A percentile compares a stretch with the other conserved stretches of the same genome.
Evolutionary conservation across 257 asterid species (phyloP).

Genomic region (Rauvolfia tetraphylla): DNA sequence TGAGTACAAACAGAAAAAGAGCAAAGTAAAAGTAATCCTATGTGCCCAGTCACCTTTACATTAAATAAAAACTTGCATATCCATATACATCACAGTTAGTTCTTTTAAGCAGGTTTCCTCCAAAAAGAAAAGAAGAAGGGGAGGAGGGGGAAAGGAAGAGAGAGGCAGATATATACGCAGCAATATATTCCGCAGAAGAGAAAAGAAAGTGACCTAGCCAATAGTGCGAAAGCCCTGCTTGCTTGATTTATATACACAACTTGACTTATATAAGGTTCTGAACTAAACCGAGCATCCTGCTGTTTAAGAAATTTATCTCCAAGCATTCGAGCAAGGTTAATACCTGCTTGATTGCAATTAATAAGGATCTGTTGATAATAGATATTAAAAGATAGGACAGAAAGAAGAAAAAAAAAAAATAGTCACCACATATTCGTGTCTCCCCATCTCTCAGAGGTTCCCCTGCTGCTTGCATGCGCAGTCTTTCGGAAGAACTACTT

Average conservation of each 20-base stretch:
- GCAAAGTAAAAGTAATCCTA: not conserved
- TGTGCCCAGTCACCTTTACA: not conserved
- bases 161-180: not conserved
- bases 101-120: not conserved
- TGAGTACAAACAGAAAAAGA: not conserved
- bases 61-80: not conserved
- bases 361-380: conserved; percentile 12
- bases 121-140: not conserved
- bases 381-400: not conserved
- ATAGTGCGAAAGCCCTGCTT: conserved; percentile 56
- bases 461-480: conserved; percentile 73
- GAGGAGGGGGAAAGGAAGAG: not conserved
- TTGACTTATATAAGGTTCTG: conserved; percentile 88
- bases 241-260: conserved; percentile 47
- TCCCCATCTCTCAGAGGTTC: conserved; percentile 89
- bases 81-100: not conserved
- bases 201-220: conserved; percentile 67
- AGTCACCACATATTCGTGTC: conserved; percentile 82
- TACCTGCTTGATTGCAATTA: conserved; percentile 45
- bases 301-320: conserved; percentile 97
- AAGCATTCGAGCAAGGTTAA: conserved; percentile 94
- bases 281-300: conserved; percentile 81
- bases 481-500: conserved; percentile 70
- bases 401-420: conserved; percentile 9
- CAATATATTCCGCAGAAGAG: not conserved